phyloP scores from a whole-genome alignment of 140 eudicot species.

The Stevia rebaudiana region DNA sequence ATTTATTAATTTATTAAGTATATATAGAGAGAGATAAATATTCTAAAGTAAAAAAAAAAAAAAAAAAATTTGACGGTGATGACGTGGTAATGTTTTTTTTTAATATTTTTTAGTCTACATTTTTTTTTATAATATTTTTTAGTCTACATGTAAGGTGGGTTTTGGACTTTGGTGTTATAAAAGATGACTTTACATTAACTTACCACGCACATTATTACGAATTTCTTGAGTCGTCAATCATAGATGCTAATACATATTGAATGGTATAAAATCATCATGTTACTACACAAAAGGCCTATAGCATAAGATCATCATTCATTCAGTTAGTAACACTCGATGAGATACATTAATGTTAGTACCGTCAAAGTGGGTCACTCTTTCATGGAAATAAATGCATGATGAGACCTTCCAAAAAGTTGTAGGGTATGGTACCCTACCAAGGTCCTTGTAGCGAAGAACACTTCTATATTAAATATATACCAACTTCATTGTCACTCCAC shows the following conservation, averaged over 20 bases:
- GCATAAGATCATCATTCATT: background rate
- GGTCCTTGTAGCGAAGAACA: background rate
- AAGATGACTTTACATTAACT: no score
- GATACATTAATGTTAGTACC: background rate
- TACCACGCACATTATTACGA: no score
- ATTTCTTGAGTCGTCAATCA: no score
- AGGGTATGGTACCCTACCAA: constrained; percentile 4
- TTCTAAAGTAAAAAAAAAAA: no score
- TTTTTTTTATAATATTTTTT: no score
- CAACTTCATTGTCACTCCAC: background rate
- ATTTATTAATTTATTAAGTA: no score
- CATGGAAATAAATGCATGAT: constrained; percentile 20
- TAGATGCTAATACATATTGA: background rate
- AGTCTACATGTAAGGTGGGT: no score
- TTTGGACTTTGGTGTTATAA: no score
- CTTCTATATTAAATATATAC: background rate
- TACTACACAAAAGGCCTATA: background rate
- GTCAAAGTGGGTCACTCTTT: constrained; percentile 13
- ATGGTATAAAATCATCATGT: background rate
- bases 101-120: no score
- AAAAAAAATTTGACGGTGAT: no score
- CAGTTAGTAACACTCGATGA: background rate
- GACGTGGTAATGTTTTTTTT: no score
- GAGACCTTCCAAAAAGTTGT: constrained; percentile 23
- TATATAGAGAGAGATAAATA: no score